Percentiles rank a stretch among this genome's conserved stretches.
Evolutionary conservation across 139 green algal species (phyloP).

Genomic region (Edaphochlamys debaryana): DNA sequence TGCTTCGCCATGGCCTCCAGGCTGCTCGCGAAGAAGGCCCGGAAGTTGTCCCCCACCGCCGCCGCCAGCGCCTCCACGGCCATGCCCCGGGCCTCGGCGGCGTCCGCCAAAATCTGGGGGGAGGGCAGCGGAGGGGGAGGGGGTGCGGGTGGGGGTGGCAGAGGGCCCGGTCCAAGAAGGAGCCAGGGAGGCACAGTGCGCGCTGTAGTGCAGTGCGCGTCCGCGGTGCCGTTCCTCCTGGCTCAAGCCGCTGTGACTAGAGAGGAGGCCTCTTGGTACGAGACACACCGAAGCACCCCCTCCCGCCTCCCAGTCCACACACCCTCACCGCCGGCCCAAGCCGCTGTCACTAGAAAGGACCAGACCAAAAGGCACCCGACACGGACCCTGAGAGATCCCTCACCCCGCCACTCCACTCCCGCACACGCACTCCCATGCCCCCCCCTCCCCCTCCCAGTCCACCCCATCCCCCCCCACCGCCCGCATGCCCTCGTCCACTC

Average conservation of each 20-base stretch:
- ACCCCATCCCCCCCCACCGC: neutral
- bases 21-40: slow-evolving; percentile 21
- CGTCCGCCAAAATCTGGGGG: neutral
- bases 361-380: too few species aligned
- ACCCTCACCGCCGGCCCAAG: too few species aligned
- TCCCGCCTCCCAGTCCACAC: too few species aligned
- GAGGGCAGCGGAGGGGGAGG: neutral
- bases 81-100: slow-evolving; percentile 36
- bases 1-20: neutral
- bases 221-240: too few species aligned
- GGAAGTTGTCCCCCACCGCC: slow-evolving; percentile 14
- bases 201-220: too few species aligned
- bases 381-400: too few species aligned
- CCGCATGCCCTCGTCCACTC: slow-evolving; percentile 38
- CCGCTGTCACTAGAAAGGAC: neutral
- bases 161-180: neutral
- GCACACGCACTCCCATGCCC: too few species aligned
- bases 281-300: neutral
- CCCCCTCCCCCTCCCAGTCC: too few species aligned
- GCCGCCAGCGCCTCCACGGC: neutral
- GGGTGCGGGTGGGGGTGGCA: neutral
- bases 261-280: too few species aligned
- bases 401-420: too few species aligned
- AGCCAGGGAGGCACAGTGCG: neutral
- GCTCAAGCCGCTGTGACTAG: neutral